phyloP scores from a whole-genome alignment of 345 rosid species.

The Cardamine occulta region DNA sequence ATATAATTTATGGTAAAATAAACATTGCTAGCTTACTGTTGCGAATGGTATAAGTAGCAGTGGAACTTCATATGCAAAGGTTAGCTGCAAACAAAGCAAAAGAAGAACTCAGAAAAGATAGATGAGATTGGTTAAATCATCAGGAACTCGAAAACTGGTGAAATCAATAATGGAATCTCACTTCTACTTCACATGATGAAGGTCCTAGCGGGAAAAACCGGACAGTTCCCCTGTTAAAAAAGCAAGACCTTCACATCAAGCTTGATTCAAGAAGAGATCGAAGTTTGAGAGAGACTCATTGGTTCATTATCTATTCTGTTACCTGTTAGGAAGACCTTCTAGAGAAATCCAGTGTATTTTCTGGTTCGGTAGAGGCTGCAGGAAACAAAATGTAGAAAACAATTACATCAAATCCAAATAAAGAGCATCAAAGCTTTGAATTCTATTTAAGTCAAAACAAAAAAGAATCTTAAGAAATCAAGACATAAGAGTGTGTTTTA shows the following conservation, averaged over 20 bases:
- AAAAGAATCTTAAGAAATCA: too few species aligned
- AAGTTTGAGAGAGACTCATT: neutral
- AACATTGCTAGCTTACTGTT: slow-evolving; percentile 57
- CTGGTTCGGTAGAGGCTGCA: slow-evolving; percentile 88
- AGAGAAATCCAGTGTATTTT: slow-evolving; percentile 93
- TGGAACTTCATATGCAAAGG: slow-evolving; percentile 94
- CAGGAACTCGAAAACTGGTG: neutral
- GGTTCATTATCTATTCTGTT: slow-evolving; percentile 5
- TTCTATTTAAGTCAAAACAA: too few species aligned
- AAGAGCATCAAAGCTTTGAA: neutral
- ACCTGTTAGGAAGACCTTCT: slow-evolving; percentile 88
- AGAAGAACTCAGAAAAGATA: neutral
- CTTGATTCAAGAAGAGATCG: slow-evolving; percentile 8
- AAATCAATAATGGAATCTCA: slow-evolving; percentile 44
- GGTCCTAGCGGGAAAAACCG: slow-evolving; percentile 85
- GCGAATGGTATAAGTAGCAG: slow-evolving; percentile 76
- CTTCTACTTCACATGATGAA: slow-evolving; percentile 74
- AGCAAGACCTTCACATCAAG: slow-evolving; percentile 27
- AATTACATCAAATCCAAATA: slow-evolving; percentile 7
- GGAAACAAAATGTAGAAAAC: slow-evolving; percentile 6
- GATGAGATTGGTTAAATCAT: neutral
- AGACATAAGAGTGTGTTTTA: neutral
- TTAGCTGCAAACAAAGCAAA: slow-evolving; percentile 65
- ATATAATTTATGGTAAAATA: neutral
- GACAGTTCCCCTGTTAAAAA: slow-evolving; percentile 69